phyloP scores from a whole-genome alignment of 768 basidiomycete species.

The Russula earlei region DNA sequence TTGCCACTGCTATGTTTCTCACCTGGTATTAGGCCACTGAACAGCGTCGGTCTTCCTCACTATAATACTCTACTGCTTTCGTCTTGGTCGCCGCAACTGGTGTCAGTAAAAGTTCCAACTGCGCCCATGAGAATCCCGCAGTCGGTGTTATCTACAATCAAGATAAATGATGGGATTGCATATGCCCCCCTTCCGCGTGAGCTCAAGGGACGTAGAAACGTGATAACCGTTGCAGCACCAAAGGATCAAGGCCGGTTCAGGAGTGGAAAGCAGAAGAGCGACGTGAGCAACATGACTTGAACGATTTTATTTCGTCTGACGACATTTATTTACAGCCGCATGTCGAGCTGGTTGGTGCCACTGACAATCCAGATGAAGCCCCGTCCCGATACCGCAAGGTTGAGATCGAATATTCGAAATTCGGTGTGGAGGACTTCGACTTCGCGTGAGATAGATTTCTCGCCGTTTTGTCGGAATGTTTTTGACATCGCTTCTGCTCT shows the following conservation, averaged over 20 bases:
- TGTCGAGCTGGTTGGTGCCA: conserved; percentile 41
- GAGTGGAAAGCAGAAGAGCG: conserved; percentile 58
- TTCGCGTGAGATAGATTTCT: conserved; percentile 56
- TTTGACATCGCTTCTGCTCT: background rate
- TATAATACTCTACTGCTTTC: conserved; percentile 73
- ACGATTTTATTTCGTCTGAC: background rate
- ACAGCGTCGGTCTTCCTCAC: conserved; percentile 79
- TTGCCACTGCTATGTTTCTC: background rate
- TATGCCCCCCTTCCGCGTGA: conserved; percentile 87
- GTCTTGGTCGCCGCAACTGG: conserved; percentile 46
- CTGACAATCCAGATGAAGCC: conserved; percentile 48
- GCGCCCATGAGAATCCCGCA: conserved; percentile 72
- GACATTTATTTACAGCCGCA: conserved; percentile 32
- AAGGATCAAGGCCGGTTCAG: conserved; percentile 67
- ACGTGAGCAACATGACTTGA: conserved; percentile 30
- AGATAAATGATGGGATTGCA: conserved; percentile 79
- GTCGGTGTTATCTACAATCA: conserved; percentile 68
- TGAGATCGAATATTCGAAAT: conserved; percentile 97
- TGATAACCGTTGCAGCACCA: conserved; percentile 44
- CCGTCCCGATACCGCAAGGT: conserved; percentile 83
- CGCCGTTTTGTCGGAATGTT: background rate
- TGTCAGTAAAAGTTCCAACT: conserved; percentile 43
- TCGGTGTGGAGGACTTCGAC: conserved; percentile 98
- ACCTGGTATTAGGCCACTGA: conserved; percentile 59
- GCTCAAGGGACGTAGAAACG: conserved; percentile 73